Evolutionary conservation across 768 basidiomycete species (phyloP).

Genomic region (Hygrophorus pudorinus): DNA sequence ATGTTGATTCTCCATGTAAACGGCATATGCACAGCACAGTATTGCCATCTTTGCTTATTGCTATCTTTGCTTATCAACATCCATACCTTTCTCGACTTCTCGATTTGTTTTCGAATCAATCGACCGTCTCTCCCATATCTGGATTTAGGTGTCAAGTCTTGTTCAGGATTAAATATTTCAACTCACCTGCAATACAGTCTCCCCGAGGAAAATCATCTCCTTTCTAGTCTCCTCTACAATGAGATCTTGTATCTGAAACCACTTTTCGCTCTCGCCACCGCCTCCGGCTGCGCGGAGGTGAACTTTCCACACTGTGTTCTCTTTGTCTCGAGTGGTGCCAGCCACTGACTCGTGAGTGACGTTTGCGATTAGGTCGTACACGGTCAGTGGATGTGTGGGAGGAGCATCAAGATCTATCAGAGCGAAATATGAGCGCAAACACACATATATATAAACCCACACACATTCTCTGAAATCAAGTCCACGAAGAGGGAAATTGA

Average conservation of each 20-base stretch:
- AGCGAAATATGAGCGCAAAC: constrained; percentile 15
- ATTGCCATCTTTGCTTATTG: constrained; percentile 14
- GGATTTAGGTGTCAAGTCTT: not conserved
- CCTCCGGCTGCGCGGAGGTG: constrained; percentile 70
- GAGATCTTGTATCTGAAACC: constrained; percentile 95
- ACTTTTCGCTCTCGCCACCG: constrained; percentile 79
- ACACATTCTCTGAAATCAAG: constrained; percentile 88
- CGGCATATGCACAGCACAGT: too few relatives aligned
- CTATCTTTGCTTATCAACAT: constrained; percentile 20
- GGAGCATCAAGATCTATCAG: constrained; percentile 68
- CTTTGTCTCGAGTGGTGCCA: constrained; percentile 91
- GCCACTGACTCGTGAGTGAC: constrained; percentile 92
- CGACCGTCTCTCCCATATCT: constrained; percentile 60
- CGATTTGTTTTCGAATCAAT: constrained; percentile 16
- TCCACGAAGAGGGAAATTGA: constrained; percentile 92
- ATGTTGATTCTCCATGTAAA: too few relatives aligned
- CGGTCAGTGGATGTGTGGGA: constrained; percentile 44
- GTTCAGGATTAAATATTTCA: not conserved
- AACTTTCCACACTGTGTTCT: constrained; percentile 87
- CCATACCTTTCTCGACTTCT: constrained; percentile 17
- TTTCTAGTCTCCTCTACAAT: constrained; percentile 94
- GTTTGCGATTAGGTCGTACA: constrained; percentile 94
- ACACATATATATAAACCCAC: constrained; percentile 25
- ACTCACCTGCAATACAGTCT: constrained; percentile 86
- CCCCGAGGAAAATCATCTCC: constrained; percentile 97